Base-by-base conservation (phyloP, 75 land plant species). In the Pinus taeda region DNA sequence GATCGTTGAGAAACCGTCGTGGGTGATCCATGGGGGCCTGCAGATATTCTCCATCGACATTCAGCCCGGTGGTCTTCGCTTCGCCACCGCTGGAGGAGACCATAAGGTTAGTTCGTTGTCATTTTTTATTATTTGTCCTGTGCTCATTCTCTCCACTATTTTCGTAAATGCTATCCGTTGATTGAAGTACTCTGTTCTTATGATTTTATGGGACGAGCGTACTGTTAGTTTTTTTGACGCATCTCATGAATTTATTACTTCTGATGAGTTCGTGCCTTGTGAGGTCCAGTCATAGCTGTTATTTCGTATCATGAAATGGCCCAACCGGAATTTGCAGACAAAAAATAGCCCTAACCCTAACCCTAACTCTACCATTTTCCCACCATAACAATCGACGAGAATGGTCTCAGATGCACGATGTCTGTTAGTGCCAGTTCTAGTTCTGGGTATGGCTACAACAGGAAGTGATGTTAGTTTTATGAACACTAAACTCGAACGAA, bases 81-180 rank as follows among this genome's bases (percentile, higher is more conserved):
- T 94, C 75, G 97, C 98, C 17, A 96, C 99, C 60, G 99, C 95
- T 24, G 99, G 99, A 60, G 98, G 99, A 59, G 99, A 96, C 73
- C 98, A 94, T 76, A 96, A 94, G 99, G 99, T 94, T 73, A 12
- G 53, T 57, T 15, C 42, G 21, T 30, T 65, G 29, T 60, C n/a
- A 29, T 63, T 75, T 9, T 9, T 55, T 30, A 22, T 33, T 67
- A 37, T 75, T 36, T 69, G 36, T 45, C 0, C 22, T 11, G 14
- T n/a, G 2, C 20, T 74, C 18, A 26, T 26, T 74, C n/a, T 12
- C 6, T 74, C 29, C 60, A 9, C 3, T 5, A 6, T 4, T 20
- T 39, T 39, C 15, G 7, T 67, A 7, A 0, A 3, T 18, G 17
- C 2, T 9, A 4, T 67, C 17, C 7, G 9, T 11, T n/a, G 18